Evolutionary conservation across 2,329 filamentous ascomycete species (phyloP), one percentile per base, ranked within the genome.

Genomic region (Rutstroemia sp.): DNA sequence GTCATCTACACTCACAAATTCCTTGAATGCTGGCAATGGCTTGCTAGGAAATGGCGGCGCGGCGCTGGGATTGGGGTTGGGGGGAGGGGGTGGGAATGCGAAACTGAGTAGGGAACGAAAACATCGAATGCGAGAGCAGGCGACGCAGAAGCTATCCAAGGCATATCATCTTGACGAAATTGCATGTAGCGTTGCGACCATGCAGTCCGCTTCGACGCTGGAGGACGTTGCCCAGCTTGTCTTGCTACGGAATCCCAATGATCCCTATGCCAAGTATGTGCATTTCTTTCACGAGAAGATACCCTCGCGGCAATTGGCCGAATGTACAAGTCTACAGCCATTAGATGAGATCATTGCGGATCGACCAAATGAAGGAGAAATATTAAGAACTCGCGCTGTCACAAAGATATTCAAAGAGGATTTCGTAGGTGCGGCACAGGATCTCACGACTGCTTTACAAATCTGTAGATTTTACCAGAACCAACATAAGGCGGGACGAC

Each of bases 241-340:
- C 34, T 72, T 94, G 59, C 83, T 88, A 68, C 78, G 88, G 59
- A 84, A 81, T 58, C 76, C 82, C n/a, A 69, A 77, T 51, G 84
- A 91, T 66, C 72, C 77, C 45, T 87, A 94, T 66, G 89, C 88
- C 27, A 87, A 86, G 70, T 94, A 94, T 68, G 89, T 94, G n/a
- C 87, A 94, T 68, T 94, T 92, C 73, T 95, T 95, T 70, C 88
- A 92, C 72, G 88, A 95, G 72, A 94, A 92, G 78, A 92, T 94
- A 25, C 87, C 88, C 1, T 87, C 83, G 42, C 76, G 86, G 44
- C 83, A 87, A 68, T 75, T 94, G 68, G 86, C 84, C 38, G 82
- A 89, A 65, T 84, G 80, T 64, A 92, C 88, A 8, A 85, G 81
- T 60, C 71, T 92, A 56, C 73, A 80, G 52, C 77, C 83, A 4